A percentile compares a stretch with the other conserved stretches of the same genome.
phyloP scores from a whole-genome alignment of 257 asterid genomes.

The Lantana camara region DNA sequence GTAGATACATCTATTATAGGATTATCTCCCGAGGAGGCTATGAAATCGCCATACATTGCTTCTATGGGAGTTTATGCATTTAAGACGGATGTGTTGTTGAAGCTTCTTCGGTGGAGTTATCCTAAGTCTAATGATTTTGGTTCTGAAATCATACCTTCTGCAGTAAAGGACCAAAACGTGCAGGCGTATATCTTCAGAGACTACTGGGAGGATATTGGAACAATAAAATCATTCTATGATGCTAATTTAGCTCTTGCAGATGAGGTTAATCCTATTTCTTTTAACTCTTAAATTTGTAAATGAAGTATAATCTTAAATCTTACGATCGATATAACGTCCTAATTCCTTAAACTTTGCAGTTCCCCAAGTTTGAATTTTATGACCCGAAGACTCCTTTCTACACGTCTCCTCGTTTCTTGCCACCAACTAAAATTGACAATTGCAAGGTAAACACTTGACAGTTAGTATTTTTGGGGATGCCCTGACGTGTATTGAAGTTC shows the following conservation, averaged over 20 bases:
- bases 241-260: constrained; percentile 85
- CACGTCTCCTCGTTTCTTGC: constrained; percentile 94
- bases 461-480: neutral
- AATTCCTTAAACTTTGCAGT: too few species aligned
- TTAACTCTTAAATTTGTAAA: neutral
- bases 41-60: constrained; percentile 72
- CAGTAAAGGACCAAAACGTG: constrained; percentile 70
- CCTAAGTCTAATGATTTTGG: constrained; percentile 92
- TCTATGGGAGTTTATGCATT: constrained; percentile 98
- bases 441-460: constrained; percentile 55
- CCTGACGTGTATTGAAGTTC: neutral
- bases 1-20: constrained; percentile 80
- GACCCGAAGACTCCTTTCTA: constrained; percentile 94
- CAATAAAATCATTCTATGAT: constrained; percentile 80
- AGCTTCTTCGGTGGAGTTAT: constrained; percentile 67
- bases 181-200: constrained; percentile 92
- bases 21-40: constrained; percentile 64
- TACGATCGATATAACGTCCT: neutral
- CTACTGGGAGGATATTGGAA: constrained; percentile 98
- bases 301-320: neutral
- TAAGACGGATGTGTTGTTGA: constrained; percentile 69
- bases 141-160: constrained; percentile 88
- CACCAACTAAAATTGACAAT: constrained; percentile 89
- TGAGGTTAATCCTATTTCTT: constrained; percentile 49
- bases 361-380: constrained; percentile 76